Evolutionary conservation across 768 basidiomycete genomes (phyloP).

Genomic region (Piloderma croceum): DNA sequence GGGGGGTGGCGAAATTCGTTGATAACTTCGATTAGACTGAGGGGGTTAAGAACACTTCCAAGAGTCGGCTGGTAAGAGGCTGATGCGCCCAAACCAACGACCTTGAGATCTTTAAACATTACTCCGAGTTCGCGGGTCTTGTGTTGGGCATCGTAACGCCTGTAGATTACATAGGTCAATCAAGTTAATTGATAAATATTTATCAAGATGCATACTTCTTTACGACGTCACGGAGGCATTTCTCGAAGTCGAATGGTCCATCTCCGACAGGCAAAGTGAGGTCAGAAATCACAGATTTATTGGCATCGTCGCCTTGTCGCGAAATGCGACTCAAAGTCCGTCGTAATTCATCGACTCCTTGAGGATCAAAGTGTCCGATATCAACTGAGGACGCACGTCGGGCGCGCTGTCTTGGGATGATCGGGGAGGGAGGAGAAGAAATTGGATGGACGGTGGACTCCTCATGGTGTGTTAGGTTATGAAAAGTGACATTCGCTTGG

Average conservation of each 20-base stretch:
- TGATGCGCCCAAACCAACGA: constrained; percentile 53
- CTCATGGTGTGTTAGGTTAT: too few species aligned
- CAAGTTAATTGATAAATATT: neutral
- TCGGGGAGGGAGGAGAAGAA: too few species aligned
- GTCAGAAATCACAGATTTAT: constrained; percentile 17
- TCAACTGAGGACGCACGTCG: constrained; percentile 28
- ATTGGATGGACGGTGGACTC: too few species aligned
- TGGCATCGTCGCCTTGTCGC: constrained; percentile 2
- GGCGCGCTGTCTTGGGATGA: too few species aligned
- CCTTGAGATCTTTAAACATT: constrained; percentile 50
- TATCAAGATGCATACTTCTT: constrained; percentile 26
- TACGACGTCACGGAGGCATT: constrained; percentile 24
- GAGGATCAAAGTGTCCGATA: constrained; percentile 43
- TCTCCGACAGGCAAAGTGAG: constrained; percentile 21
- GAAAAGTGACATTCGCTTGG: too few species aligned
- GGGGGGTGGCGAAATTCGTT: constrained; percentile 52
- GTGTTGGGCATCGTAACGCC: constrained; percentile 45
- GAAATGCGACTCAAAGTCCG: constrained; percentile 17
- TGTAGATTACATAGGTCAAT: constrained; percentile 17
- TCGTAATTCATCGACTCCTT: constrained; percentile 30
- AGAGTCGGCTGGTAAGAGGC: constrained; percentile 55
- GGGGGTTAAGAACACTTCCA: constrained; percentile 56
- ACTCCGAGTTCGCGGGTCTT: constrained; percentile 55
- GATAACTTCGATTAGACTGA: constrained; percentile 37
- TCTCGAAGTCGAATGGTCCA: constrained; percentile 34